phyloP scores from a whole-genome alignment of 768 basidiomycete species.

The Naganishia onofrii region DNA sequence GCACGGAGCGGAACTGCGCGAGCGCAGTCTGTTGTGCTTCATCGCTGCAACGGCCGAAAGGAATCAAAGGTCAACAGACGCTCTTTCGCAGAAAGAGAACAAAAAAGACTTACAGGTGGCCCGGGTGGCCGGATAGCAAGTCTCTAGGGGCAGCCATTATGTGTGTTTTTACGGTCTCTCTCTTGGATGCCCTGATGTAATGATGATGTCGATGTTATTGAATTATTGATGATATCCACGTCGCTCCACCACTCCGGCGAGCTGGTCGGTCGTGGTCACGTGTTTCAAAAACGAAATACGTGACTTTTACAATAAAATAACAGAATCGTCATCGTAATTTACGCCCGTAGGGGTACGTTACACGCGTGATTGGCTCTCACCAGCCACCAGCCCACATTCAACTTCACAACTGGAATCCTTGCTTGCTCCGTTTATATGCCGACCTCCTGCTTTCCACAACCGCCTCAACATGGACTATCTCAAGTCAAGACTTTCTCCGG shows the following conservation, averaged over 20 bases:
- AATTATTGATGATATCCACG: slow-evolving; percentile 7
- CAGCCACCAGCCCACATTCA: neutral
- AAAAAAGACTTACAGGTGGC: slow-evolving; percentile 61
- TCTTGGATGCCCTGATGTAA: neutral
- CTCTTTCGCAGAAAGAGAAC: neutral
- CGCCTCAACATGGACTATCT: slow-evolving; percentile 23
- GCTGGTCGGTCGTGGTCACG: neutral
- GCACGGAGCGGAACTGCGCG: slow-evolving; percentile 60
- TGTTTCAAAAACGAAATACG: neutral
- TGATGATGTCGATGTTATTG: neutral
- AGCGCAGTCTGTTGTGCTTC: slow-evolving; percentile 63
- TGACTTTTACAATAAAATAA: neutral
- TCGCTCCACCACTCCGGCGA: neutral
- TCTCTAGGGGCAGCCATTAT: slow-evolving; percentile 43
- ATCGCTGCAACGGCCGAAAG: slow-evolving; percentile 33
- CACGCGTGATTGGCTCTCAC: neutral
- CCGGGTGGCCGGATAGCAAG: slow-evolving; percentile 69
- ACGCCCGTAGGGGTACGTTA: neutral
- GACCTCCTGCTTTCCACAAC: neutral
- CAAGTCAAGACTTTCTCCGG: slow-evolving; percentile 11
- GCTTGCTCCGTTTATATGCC: neutral
- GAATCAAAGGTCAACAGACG: neutral
- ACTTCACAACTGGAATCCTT: neutral
- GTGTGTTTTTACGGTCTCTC: neutral
- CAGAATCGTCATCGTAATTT: neutral